Evolutionary conservation across 345 rosid species (phyloP), one percentile per base, ranked within the genome.

Genomic region (Lumnitzera littorea): DNA sequence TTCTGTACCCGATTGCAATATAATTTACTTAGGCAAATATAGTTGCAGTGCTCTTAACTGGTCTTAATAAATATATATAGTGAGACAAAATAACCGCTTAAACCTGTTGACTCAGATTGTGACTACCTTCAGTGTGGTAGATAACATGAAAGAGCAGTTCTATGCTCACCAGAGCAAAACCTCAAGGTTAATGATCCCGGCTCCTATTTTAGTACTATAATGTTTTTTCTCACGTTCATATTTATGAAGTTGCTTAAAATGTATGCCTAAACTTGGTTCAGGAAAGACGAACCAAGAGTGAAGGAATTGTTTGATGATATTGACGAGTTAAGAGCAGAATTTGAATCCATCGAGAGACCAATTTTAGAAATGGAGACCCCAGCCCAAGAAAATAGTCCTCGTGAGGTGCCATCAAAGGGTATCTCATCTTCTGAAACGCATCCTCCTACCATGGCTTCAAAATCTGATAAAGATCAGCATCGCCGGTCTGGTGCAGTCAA

Each of bases 121-220:
- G 65, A 79, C 97, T 13, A 86, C 95, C 63, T 94, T 94, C 80
- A 84, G 96, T 70, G 85, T 94, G 24, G 97, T 87, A 66, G 99
- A 86, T 77, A 86, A 78, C 76, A 81, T 94, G 87, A 89, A 82
- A 67, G 91, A 84, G 73, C 95, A 83, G 51, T 84, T 94, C 63
- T 82, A 84, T 67, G 69, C 82, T 68, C 84, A 71, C 61, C 80
- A 62, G 13, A 78, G 70, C 62, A 69, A 79, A 79, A 59, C 71
- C 49, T 71, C 80, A 16, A 84, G 85, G 98, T 92, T 48, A 16
- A 25, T 25, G 50, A 41, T 60, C 49, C 31, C 15, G 20, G 11
- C 50, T 46, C 20, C 49, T 15, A 50, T 50, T 13, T 57, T 51
- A 25, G 24, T 50, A 55, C 20, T 13, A 17, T 15, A 15, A 50